Evolutionary conservation across 2,329 filamentous ascomycete species (phyloP), one percentile per base, ranked within the genome.

Genomic region (Aspergillus alliaceus): DNA sequence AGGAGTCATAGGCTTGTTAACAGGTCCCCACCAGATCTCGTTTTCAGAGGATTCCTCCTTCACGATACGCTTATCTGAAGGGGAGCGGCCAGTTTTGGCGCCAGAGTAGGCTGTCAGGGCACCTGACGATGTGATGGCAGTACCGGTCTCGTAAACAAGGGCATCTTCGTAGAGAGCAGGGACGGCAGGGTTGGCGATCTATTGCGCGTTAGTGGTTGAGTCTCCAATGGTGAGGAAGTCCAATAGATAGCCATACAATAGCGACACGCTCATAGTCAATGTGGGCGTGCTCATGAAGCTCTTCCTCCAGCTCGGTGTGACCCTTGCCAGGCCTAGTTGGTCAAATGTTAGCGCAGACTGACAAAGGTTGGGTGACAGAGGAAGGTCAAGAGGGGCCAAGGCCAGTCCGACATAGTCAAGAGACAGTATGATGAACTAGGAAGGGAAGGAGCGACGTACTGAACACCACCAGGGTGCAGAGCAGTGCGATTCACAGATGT

Each of bases 241-340:
- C 1, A 52, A 20, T 37, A 55, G 34, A 53, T 37, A 8, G 62
- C 40, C 90, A 77, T 85, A 96, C 93, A 83, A 99, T 99, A 63
- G 95, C 91, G 72, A 99, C 95, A 74, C 92, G 90, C 80, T 98
- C 90, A 77, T 98, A 99, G 84, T 99, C 95, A 74, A 99, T 99
- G 84, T 99, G 93, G 67, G 95, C 95, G 74, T 89, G 92, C 79
- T 97, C 91, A 79, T 98, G 93, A 61, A 99, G 90, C 77, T 96
- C 91, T 81, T 98, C 92, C 81, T 99, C 92, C 64, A 99, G 87
- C 77, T 98, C 95, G 46, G 95, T 98, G 86, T 97, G 93, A 75
- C 96, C 90, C 71, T 84, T 84, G 72, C 87, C 83, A 64, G 93
- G 91, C 79, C 91, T 96, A 72, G 27, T 62, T 42, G n/a, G 20